Evolutionary conservation across 306 rosid species (phyloP).

Genomic region (Fragaria iinumae): DNA sequence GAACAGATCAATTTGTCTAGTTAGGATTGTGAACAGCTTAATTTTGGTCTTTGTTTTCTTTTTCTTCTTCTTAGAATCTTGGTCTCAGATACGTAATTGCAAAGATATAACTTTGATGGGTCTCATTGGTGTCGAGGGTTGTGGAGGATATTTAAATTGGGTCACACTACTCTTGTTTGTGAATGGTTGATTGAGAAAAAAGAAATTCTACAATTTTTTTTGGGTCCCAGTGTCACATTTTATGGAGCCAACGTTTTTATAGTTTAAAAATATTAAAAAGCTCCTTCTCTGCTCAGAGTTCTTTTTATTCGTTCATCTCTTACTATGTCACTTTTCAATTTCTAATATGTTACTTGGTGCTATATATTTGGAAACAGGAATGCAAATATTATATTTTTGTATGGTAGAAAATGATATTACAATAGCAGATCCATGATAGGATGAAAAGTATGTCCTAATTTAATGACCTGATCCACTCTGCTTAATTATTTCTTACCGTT

Average conservation of each 20-base stretch:
- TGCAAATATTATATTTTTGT: background rate
- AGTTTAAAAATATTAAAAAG: background rate
- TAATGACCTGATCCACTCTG: background rate
- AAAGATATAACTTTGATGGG: background rate
- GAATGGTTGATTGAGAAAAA: background rate
- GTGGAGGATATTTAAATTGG: background rate
- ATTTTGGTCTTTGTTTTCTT: background rate
- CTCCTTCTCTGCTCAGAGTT: background rate
- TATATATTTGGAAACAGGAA: background rate
- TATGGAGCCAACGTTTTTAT: background rate
- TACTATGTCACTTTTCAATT: background rate
- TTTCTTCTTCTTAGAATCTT: background rate
- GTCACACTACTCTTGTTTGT: background rate
- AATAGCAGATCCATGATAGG: background rate
- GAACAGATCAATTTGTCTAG: background rate
- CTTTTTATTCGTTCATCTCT: background rate
- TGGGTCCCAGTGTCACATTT: background rate
- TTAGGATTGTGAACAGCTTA: background rate
- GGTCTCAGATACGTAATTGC: background rate
- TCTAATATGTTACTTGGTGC: background rate
- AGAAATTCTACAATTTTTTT: background rate
- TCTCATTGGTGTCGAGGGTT: background rate
- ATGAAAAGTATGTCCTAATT: background rate
- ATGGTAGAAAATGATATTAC: background rate
- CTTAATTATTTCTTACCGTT: background rate